Base-by-base conservation (phyloP, 306 rosid genomes). In the Acmispon strigosus region DNA sequence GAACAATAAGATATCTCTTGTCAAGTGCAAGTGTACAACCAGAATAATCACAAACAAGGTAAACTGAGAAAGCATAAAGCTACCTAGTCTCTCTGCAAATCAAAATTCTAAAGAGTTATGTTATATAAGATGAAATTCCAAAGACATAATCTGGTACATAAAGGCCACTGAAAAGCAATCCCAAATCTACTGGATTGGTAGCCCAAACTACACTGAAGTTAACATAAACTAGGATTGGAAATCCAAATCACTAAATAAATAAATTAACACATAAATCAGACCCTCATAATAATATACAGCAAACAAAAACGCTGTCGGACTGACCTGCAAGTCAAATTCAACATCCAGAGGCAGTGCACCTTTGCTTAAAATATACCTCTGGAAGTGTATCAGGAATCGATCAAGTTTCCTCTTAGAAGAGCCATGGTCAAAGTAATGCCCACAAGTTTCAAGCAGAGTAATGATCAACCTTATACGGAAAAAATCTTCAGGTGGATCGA, bases 401-500 rank as follows among this genome's bases (percentile, higher is more conserved):
- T 91, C 96, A 24, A 94, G 99, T 76, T 91, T 94, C 84, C 90
- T 89, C 92, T 94, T 94, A 7, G 99, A 94, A 83, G 99, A 95
- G 62, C 99, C 99, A 63, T 90, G 88, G 62, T 86, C 99, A 74
- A 95, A 95, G 90, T 95, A 95, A 84, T 91, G 97, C 64, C 99
- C 99, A 74, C 99, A 95, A 62, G 97, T 95, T 79, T 89, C 97
- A 62, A 95, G 97, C 63, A 95, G 96, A 22, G 96, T 95, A 68
- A 86, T 84, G 59, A 91, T 74, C 99, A 95, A 86, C 92, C 99
- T 83, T 24, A 91, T 91, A 70, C 96, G 99, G 69, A 91, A 95
- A 81, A 89, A 89, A 84, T 95, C 99, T 85, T 95, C 99, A 34
- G 99, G 96, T 58, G 99, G 96, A 82, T 91, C 99, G 58, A 95